A percentile compares a stretch with the other conserved stretches of the same genome.
phyloP scores from a whole-genome alignment of 208 protist species.

The Acanthamoeba castellanii region DNA sequence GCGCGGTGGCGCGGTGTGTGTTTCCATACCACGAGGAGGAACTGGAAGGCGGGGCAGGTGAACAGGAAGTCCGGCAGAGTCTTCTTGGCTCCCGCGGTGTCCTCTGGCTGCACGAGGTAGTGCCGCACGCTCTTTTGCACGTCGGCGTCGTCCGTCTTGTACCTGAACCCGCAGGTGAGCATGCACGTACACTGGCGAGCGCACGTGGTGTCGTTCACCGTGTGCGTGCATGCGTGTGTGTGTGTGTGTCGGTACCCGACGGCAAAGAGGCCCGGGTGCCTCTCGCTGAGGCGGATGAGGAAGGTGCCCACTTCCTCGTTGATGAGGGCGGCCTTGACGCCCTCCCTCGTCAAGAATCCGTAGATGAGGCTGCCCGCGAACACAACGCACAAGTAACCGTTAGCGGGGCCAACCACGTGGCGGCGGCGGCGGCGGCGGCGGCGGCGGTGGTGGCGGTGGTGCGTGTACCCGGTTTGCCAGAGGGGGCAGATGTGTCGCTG shows the following conservation, averaged over 20 bases:
- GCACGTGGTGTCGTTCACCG: not conserved
- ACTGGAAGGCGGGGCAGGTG: conserved; percentile 31
- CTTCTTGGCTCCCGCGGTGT: conserved; percentile 74
- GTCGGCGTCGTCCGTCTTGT: conserved; percentile 77
- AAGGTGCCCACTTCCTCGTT: conserved; percentile 80
- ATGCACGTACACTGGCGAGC: no score
- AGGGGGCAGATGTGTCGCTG: conserved; percentile 79
- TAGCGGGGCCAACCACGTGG: not conserved
- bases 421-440: no score
- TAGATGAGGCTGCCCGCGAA: conserved; percentile 69
- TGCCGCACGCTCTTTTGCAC: conserved; percentile 34
- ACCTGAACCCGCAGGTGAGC: no score
- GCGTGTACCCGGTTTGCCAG: conserved; percentile 78
- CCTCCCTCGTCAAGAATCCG: conserved; percentile 81
- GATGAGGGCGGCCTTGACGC: conserved; percentile 73
- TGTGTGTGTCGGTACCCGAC: conserved; percentile 70
- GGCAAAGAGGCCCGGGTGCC: conserved; percentile 78
- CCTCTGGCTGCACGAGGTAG: conserved; percentile 34
- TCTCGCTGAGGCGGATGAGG: conserved; percentile 80
- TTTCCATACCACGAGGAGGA: conserved; percentile 22
- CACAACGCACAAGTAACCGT: not conserved
- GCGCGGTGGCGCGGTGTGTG: no score
- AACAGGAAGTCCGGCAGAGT: conserved; percentile 69
- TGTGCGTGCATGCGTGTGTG: no score
- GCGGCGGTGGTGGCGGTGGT: not conserved